These are phyloP conservation scores for Hypoxylon intermedium DNA, from an alignment of 495 filamentous ascomycete genomes.

Conservation along the genomic window DNA sequence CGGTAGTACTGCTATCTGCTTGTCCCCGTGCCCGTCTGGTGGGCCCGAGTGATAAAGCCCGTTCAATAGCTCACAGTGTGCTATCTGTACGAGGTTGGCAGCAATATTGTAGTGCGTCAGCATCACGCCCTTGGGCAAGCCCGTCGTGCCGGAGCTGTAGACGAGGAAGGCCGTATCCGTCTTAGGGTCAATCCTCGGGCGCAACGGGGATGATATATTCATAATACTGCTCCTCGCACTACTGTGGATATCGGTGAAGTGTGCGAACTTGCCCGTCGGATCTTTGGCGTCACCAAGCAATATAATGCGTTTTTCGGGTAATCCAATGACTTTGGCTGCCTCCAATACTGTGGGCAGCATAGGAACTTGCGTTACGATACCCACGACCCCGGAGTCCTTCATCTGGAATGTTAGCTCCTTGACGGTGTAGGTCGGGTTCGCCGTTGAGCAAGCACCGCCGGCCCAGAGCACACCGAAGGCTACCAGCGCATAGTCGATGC, in stretches of 20 bases:
- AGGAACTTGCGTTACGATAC: slow-evolving; percentile 70
- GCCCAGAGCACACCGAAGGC: slow-evolving; percentile 86
- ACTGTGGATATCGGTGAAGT: slow-evolving; percentile 75
- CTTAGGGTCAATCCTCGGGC: slow-evolving; percentile 57
- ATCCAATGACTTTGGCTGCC: slow-evolving; percentile 72
- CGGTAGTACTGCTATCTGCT: slow-evolving; percentile 78
- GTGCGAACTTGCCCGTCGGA: slow-evolving; percentile 65
- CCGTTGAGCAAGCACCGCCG: slow-evolving; percentile 79
- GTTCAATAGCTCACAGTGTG: slow-evolving; percentile 58
- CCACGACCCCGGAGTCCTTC: slow-evolving; percentile 79
- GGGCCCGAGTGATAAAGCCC: slow-evolving; percentile 65
- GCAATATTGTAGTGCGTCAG: slow-evolving; percentile 83
- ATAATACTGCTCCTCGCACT: slow-evolving; percentile 57
- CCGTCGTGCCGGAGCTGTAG: slow-evolving; percentile 91
- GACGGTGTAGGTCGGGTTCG: slow-evolving; percentile 85
- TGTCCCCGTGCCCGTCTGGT: slow-evolving; percentile 69
- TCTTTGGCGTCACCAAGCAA: slow-evolving; percentile 79
- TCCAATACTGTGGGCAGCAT: slow-evolving; percentile 66
- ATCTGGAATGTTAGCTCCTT: slow-evolving; percentile 91
- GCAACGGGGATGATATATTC: slow-evolving; percentile 45
- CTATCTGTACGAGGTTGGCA: slow-evolving; percentile 65
- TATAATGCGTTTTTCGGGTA: slow-evolving; percentile 72
- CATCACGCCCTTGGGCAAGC: slow-evolving; percentile 92
- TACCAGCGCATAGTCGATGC: slow-evolving; percentile 72
- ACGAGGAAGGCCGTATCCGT: slow-evolving; percentile 73